Conservation (phyloP, 441 rosid species). For the Pelargonium myrrhifolium region DNA sequence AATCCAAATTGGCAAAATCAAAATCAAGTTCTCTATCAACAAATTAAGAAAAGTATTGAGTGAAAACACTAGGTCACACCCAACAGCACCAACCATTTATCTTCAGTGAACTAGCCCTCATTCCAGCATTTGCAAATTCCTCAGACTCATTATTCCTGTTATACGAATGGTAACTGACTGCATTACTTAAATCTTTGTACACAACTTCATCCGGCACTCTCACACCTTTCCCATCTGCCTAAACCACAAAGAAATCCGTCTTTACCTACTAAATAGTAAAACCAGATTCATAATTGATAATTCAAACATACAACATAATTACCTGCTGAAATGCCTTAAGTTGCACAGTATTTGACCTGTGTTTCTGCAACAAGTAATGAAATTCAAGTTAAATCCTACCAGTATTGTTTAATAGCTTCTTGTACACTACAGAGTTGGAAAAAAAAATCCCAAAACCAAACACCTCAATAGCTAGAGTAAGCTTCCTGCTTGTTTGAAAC, state of each 20-base stretch:
- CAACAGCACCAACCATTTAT: constrained; percentile 36
- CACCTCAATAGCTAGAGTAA: neutral
- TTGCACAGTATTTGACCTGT: constrained; percentile 33
- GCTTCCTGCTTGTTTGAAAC: neutral
- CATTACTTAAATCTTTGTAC: constrained; percentile 40
- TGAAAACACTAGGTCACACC: constrained; percentile 13
- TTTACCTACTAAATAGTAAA: constrained; percentile 13
- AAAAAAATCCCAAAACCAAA: constrained; percentile 4
- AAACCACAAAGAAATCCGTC: constrained; percentile 20
- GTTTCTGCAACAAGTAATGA: constrained; percentile 48
- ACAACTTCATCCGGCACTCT: constrained; percentile 66
- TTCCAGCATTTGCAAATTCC: constrained; percentile 25
- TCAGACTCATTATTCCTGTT: constrained; percentile 19
- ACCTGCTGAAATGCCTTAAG: constrained; percentile 64
- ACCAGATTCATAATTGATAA: constrained; percentile 4
- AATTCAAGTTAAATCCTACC: constrained; percentile 2
- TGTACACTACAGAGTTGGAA: constrained; percentile 1
- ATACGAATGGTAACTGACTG: constrained; percentile 27
- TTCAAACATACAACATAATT: constrained; percentile 13
- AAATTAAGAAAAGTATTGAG: constrained; percentile 3
- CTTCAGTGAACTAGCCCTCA: constrained; percentile 21
- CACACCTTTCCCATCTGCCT: constrained; percentile 61
- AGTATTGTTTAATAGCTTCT: constrained; percentile 4
- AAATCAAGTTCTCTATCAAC: constrained; percentile 12
- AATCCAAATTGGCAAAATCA: constrained; percentile 16